Base-by-base conservation (phyloP, 2,329 filamentous ascomycete species). In the Penicillium sp. region DNA sequence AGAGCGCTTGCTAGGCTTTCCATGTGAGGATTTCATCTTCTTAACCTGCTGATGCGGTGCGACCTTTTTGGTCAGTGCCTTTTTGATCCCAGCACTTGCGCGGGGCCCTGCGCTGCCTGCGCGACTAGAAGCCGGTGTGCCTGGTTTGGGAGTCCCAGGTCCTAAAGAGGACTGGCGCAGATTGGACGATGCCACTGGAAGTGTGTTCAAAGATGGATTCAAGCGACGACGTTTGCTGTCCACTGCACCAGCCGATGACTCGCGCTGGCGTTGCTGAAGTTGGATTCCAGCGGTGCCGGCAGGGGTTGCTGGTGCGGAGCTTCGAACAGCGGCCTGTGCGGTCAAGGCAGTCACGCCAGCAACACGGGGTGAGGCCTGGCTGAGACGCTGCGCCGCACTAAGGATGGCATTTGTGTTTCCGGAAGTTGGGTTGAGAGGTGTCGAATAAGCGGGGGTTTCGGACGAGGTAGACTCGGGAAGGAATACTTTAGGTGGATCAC, bases 131-230 rank as follows among this genome's bases (percentile, higher is more conserved):
- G 52, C 60, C 3, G 69, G 68, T 0, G 77, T 80, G 3, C 72
- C 71, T 0, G 73, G 68, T 52, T 80, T 80, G 3, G 78, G 78
- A 1, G 78, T 82, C n/a, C 76, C 76, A 12, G 76, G 78, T 0
- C 77, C 78, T 9, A 78, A 63, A 0, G 77, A 81, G 0, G 75
- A 74, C 56, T 81, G 78, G 5, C 78, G 72, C 2, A 81, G 67
- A 39, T 66, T 69, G 12, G 74, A 77, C 0, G 73, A 71, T 2
- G 73, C 67, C 9, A 69, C 61, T 2, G 76, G 77, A 0, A 80
- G 65, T 13, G 68, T 70, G 4, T 72, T 70, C 17, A 80, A 60
- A 15, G 68, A 71, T 2, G 66, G 57, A 42, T 75, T 76, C 4
- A 77, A 65, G 13, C 76, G 74, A 17, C 77, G 75, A 4, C 78